Conservation (phyloP, 2,329 filamentous ascomycete genomes). For the Botrytis fragariae region DNA sequence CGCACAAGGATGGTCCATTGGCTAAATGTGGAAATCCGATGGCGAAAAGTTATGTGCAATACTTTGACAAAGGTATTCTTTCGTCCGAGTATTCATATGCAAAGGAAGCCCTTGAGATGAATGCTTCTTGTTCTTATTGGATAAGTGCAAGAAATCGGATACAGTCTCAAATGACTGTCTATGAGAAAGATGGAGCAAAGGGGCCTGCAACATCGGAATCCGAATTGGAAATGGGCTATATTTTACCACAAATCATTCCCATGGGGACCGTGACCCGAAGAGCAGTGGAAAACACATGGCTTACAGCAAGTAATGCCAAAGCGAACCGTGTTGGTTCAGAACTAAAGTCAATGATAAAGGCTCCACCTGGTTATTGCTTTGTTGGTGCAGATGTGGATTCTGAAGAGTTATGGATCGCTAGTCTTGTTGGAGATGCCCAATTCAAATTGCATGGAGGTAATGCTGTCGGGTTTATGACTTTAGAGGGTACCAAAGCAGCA, state of each 20-base stretch:
- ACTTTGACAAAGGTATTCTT: slow-evolving; percentile 86
- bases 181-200: slow-evolving; percentile 59
- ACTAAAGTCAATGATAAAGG: slow-evolving; percentile 93
- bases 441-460: slow-evolving; percentile 96
- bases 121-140: slow-evolving; percentile 98
- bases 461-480: slow-evolving; percentile 97
- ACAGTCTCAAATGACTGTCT: slow-evolving; percentile 92
- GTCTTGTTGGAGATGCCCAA: slow-evolving; percentile 87
- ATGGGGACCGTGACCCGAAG: slow-evolving; percentile 97
- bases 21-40: slow-evolving; percentile 83
- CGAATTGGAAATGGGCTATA: slow-evolving; percentile 62
- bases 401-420: slow-evolving; percentile 97
- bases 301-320: slow-evolving; percentile 97
- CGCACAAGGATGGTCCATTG: slow-evolving; percentile 89
- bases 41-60: slow-evolving; percentile 84
- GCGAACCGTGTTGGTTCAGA: slow-evolving; percentile 94
- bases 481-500: slow-evolving; percentile 91
- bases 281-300: slow-evolving; percentile 96
- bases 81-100: slow-evolving; percentile 87
- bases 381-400: slow-evolving; percentile 98
- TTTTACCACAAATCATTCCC: slow-evolving; percentile 91
- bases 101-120: slow-evolving; percentile 96
- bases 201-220: slow-evolving; percentile 24
- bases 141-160: slow-evolving; percentile 94
- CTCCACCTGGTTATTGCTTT: slow-evolving; percentile 86